Conservation (phyloP, 1,284 basidiomycete genomes). For the Fomitopsis palustris region DNA sequence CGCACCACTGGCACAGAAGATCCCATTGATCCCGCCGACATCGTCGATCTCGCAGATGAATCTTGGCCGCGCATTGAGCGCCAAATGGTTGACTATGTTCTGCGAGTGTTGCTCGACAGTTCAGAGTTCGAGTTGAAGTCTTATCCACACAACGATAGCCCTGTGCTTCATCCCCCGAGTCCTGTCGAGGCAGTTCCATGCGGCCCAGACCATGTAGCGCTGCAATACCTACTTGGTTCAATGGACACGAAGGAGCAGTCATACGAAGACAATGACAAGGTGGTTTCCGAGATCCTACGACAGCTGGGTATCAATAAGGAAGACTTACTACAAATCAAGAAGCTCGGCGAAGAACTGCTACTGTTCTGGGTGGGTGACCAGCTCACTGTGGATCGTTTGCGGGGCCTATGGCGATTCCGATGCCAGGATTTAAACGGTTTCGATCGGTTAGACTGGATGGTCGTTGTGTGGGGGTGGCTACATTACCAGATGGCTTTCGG, state of each 20-base stretch:
- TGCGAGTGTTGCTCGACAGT: not conserved
- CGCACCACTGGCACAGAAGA: not conserved
- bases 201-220: not conserved
- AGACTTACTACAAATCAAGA: not conserved
- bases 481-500: slow-evolving; percentile 32
- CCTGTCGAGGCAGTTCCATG: not conserved
- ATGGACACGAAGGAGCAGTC: slow-evolving; percentile 14
- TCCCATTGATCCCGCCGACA: not conserved
- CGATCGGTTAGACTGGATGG: slow-evolving; percentile 30
- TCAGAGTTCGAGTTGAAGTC: not conserved
- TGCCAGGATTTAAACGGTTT: slow-evolving; percentile 31
- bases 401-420: slow-evolving; percentile 18
- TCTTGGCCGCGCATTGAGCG: not conserved
- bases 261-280: slow-evolving; percentile 19
- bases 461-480: slow-evolving; percentile 32
- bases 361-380: slow-evolving; percentile 22
- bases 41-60: not conserved
- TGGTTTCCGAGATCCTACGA: slow-evolving; percentile 7
- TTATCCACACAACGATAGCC: not conserved
- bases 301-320: slow-evolving; percentile 10
- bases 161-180: not conserved
- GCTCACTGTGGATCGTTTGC: slow-evolving; percentile 18
- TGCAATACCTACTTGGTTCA: slow-evolving; percentile 18
- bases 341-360: slow-evolving; percentile 1
- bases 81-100: not conserved